A percentile compares a stretch with the other conserved stretches of the same genome.
These are phyloP conservation scores for Penicillium herquei DNA, from an alignment of 495 filamentous ascomycete species.

Conservation along the genomic window DNA sequence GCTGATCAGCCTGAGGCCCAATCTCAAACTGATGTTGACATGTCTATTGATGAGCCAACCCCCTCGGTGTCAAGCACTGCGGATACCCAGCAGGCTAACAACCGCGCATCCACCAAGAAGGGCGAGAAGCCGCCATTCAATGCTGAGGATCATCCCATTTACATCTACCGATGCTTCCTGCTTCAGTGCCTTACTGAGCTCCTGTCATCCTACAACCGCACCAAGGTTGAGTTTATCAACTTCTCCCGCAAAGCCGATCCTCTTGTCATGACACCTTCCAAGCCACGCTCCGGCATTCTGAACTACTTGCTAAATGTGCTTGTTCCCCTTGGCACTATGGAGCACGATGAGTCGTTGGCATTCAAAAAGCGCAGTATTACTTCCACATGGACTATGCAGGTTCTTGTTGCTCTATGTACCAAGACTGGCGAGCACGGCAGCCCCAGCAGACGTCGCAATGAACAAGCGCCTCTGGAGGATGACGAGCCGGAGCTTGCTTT, in stretches of 20 bases:
- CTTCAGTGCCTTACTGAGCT: constrained; percentile 91
- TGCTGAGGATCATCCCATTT: constrained; percentile 89
- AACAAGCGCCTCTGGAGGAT: constrained; percentile 57
- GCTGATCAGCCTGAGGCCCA: constrained; percentile 39
- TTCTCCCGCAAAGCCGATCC: constrained; percentile 89
- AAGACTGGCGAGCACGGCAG: constrained; percentile 73
- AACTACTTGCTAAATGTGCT: constrained; percentile 90
- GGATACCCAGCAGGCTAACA: constrained; percentile 16
- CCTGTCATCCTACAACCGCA: constrained; percentile 86
- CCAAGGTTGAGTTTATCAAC: constrained; percentile 98
- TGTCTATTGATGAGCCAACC: constrained; percentile 38
- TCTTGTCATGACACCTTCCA: constrained; percentile 80
- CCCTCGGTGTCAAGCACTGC: constrained; percentile 37
- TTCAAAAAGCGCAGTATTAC: constrained; percentile 83
- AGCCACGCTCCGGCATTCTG: constrained; percentile 86
- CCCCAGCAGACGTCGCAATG: constrained; percentile 34
- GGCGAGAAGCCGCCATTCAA: constrained; percentile 77
- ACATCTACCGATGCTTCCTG: constrained; percentile 93
- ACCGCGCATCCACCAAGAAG: constrained; percentile 53
- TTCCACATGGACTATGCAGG: constrained; percentile 77
- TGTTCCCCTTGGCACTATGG: constrained; percentile 74
- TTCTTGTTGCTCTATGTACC: constrained; percentile 81
- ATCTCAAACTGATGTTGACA: constrained; percentile 52
- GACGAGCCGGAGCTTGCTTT: constrained; percentile 88
- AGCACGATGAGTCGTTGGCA: constrained; percentile 67